Percentiles rank a stretch among this genome's conserved stretches.
Conservation (phyloP, 768 basidiomycete genomes). For the Epithele typhae region DNA sequence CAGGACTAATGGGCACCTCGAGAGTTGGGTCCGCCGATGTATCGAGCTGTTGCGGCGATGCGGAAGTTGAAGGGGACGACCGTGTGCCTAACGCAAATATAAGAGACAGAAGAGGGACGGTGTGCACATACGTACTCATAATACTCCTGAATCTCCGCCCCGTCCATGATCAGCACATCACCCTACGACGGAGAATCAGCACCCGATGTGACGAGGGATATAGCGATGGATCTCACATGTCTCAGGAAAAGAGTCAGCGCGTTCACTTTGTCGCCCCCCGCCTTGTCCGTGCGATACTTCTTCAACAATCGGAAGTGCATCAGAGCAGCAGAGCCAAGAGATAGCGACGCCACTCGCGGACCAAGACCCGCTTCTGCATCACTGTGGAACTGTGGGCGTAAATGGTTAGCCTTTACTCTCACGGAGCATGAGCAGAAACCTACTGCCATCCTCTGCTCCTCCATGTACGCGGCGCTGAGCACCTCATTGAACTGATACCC, state of each 20-base stretch:
- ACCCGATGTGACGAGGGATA: neutral
- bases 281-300: slow-evolving; percentile 29
- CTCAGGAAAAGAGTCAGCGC: slow-evolving; percentile 56
- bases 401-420: neutral
- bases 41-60: slow-evolving; percentile 76
- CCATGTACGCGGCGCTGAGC: slow-evolving; percentile 81
- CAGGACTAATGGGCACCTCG: too few species aligned
- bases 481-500: slow-evolving; percentile 66
- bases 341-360: slow-evolving; percentile 68
- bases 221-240: slow-evolving; percentile 42
- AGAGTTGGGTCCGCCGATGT: slow-evolving; percentile 35
- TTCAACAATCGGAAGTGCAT: slow-evolving; percentile 71
- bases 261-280: slow-evolving; percentile 23
- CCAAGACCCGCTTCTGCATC: slow-evolving; percentile 74
- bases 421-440: slow-evolving; percentile 9
- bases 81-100: slow-evolving; percentile 50
- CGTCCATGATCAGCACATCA: slow-evolving; percentile 77
- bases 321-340: slow-evolving; percentile 68
- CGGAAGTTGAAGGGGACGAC: slow-evolving; percentile 73
- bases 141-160: slow-evolving; percentile 55
- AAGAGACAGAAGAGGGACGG: too few species aligned
- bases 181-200: slow-evolving; percentile 56
- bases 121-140: slow-evolving; percentile 79
- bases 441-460: slow-evolving; percentile 80
- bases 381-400: slow-evolving; percentile 60